Evolutionary conservation across 805 yeast species (phyloP).

Genomic region (Metschnikowia kunwiensis): DNA sequence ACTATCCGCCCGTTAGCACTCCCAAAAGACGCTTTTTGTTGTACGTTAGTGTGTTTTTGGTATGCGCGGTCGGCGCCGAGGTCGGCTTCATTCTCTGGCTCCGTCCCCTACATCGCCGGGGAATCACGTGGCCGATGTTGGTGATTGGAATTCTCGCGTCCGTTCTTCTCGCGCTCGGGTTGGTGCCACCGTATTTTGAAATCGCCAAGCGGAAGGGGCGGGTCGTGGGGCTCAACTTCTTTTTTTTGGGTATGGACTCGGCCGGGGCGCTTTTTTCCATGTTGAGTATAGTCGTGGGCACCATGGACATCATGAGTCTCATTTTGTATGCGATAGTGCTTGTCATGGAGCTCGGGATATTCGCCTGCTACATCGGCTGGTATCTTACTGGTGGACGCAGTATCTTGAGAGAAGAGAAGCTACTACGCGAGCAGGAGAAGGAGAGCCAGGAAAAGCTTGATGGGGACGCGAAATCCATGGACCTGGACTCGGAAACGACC

Average conservation of each 20-base stretch:
- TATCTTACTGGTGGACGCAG: conserved; percentile 34
- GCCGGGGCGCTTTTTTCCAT: conserved; percentile 78
- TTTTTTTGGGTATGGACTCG: conserved; percentile 72
- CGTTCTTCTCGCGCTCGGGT: conserved; percentile 68
- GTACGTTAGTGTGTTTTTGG: conserved; percentile 36
- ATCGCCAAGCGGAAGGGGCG: conserved; percentile 73
- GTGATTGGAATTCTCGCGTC: conserved; percentile 81
- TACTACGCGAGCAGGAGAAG: conserved; percentile 1
- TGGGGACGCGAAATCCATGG: conserved; percentile 1
- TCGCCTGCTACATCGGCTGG: conserved; percentile 71
- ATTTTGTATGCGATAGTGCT: conserved; percentile 73
- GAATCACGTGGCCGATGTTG: conserved; percentile 73
- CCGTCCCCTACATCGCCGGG: conserved; percentile 46
- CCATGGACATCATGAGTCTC: conserved; percentile 75
- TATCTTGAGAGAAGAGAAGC: conserved; percentile 25
- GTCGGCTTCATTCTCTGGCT: conserved; percentile 71
- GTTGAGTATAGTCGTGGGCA: conserved; percentile 52
- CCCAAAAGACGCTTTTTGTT: conserved; percentile 34
- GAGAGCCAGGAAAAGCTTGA: conserved; percentile 1
- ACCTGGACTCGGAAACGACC: conserved; percentile 2
- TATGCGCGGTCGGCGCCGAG: conserved; percentile 51
- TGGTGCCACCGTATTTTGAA: conserved; percentile 88
- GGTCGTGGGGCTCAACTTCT: conserved; percentile 85
- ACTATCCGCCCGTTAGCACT: conserved; percentile 64
- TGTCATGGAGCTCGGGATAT: conserved; percentile 73